Evolutionary conservation across 73 alveolate genomes (phyloP).

Genomic region (Breviolum minutum): DNA sequence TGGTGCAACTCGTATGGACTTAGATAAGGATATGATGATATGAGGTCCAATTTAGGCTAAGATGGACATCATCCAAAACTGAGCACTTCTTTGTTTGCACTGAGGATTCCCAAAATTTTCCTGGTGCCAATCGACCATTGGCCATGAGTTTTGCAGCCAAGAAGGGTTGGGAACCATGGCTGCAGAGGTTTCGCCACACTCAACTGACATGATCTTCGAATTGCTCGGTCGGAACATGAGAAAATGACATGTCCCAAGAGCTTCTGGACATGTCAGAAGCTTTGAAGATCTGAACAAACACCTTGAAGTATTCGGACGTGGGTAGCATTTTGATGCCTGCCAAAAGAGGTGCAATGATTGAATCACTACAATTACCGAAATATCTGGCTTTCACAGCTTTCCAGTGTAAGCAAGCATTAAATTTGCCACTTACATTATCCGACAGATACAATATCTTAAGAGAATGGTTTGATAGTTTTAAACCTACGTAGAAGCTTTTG

Average conservation of each 20-base stretch:
- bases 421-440: neutral
- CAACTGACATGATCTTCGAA: no score
- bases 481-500: neutral
- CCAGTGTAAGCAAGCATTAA: no score
- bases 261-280: neutral
- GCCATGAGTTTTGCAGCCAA: slow-evolving; percentile 90
- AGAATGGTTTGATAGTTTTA: no score
- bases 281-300: no score
- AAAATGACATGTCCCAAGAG: no score
- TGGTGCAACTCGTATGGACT: neutral
- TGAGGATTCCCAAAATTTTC: slow-evolving; percentile 63
- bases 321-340: no score
- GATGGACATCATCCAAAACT: no score
- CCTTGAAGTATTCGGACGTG: no score
- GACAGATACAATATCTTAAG: neutral
- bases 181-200: no score
- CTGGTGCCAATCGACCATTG: slow-evolving; percentile 75
- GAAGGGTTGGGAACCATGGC: slow-evolving; percentile 65
- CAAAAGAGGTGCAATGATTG: no score
- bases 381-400: no score
- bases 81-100: neutral
- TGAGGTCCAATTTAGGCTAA: neutral
- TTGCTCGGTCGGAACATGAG: neutral
- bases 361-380: no score
- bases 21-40: neutral